A percentile compares a stretch with the other conserved stretches of the same genome.
Evolutionary conservation across 345 rosid species (phyloP).

Genomic region (Salix dunnii): DNA sequence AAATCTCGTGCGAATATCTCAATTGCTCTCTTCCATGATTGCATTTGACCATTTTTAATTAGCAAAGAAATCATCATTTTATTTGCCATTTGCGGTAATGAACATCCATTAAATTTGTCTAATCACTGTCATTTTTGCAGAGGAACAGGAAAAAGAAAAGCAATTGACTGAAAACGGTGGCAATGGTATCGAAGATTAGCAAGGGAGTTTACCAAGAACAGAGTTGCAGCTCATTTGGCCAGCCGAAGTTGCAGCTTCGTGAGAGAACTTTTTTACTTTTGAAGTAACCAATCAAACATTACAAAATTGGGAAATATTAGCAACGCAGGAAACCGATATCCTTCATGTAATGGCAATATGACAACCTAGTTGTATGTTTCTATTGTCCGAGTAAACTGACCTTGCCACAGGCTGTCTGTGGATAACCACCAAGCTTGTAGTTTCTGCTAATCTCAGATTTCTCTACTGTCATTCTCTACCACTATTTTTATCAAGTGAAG

Average conservation of each 20-base stretch:
- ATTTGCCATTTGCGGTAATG: background rate
- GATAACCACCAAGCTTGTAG: background rate
- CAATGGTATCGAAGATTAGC: slow-evolving; percentile 31
- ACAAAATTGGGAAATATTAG: background rate
- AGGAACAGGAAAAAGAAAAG: slow-evolving; percentile 62
- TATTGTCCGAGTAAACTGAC: background rate
- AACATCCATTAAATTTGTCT: background rate
- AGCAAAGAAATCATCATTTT: background rate
- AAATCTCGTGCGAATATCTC: background rate
- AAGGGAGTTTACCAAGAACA: background rate
- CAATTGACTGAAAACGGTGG: slow-evolving; percentile 40
- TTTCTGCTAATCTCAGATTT: background rate
- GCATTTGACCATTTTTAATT: background rate
- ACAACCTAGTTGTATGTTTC: background rate
- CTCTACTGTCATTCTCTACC: background rate
- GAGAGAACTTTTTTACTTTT: background rate
- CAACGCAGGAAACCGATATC: background rate
- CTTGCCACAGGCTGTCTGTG: no score
- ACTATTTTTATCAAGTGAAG: background rate
- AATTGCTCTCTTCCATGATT: no score
- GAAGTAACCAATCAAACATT: background rate
- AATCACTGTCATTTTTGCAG: slow-evolving; percentile 37
- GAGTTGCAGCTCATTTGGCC: background rate
- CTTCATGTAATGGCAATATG: background rate
- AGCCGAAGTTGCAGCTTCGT: background rate